phyloP scores from a whole-genome alignment of 164 flowering plant genomes.

The Protea cynaroides region DNA sequence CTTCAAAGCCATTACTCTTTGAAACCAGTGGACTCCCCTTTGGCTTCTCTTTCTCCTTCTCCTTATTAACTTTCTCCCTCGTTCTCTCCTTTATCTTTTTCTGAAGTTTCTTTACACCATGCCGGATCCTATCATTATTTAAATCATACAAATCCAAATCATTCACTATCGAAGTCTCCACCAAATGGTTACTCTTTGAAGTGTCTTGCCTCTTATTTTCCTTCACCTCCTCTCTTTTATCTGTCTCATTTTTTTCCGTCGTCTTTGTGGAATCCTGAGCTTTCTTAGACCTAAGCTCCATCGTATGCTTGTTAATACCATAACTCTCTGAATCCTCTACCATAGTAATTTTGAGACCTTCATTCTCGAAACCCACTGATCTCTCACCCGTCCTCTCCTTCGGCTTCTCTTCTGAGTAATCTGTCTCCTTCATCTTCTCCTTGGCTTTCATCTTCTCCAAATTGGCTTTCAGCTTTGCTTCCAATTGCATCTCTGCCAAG shows the following conservation, averaged over 20 bases:
- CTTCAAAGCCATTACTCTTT: slow-evolving; percentile 26
- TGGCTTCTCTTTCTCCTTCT: neutral
- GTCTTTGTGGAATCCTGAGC: slow-evolving; percentile 17
- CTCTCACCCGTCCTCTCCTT: slow-evolving; percentile 6
- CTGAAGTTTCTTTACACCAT: neutral
- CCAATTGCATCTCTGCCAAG: slow-evolving; percentile 55
- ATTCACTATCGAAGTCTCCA: neutral
- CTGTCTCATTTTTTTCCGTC: slow-evolving; percentile 16
- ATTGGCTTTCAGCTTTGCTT: slow-evolving; percentile 22
- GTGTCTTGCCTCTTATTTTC: neutral
- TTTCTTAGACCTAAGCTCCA: slow-evolving; percentile 17
- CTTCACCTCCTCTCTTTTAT: slow-evolving; percentile 1
- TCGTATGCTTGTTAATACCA: neutral
- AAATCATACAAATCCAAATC: neutral
- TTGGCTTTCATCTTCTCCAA: slow-evolving; percentile 23
- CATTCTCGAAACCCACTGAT: neutral
- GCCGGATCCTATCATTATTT: neutral
- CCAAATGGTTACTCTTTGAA: neutral
- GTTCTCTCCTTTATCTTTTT: neutral
- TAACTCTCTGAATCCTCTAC: neutral
- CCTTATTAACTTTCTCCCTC: neutral
- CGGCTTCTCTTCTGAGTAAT: slow-evolving; percentile 6
- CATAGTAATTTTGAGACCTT: neutral
- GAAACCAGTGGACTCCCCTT: neutral
- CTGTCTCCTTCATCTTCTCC: slow-evolving; percentile 11